Base-by-base conservation (phyloP, 2,329 filamentous ascomycete species). In the Phoma sp. region DNA sequence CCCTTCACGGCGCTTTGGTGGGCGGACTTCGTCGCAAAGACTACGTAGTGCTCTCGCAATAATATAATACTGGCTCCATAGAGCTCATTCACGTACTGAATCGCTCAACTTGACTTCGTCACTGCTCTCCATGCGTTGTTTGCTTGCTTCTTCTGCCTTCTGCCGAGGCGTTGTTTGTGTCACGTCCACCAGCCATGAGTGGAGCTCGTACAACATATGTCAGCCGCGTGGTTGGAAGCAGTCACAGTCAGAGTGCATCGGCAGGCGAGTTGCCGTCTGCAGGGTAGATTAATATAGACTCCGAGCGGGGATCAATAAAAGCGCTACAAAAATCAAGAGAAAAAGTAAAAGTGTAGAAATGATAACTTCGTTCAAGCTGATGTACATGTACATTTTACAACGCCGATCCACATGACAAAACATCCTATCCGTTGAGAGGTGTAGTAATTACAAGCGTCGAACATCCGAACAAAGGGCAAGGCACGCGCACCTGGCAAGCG, bases 321-420 rank as follows among this genome's bases (percentile, higher is more conserved):
- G n/a, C n/a, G n/a, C n/a, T n/a, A n/a, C n/a, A n/a, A n/a, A n/a
- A n/a, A n/a, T n/a, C n/a, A n/a, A n/a, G n/a, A n/a, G n/a, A n/a
- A n/a, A n/a, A n/a, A n/a, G n/a, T n/a, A n/a, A n/a, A n/a, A n/a
- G n/a, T n/a, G n/a, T n/a, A 32, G 33, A 15, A 23, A 6, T 34
- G n/a, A 42, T 28, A 28, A 26, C 12, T 43, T 43, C 20, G 28
- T 53, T 53, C 37, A 42, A 47, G 42, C 26, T 40, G 32, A 23
- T 42, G 50, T 54, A 54, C 50, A 54, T 39, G 51, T 48, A 43
- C 43, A 48, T 48, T 47, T 40, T 54, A 48, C 51, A 54, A 48
- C 51, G 51, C 45, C 45, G 6, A 33, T 30, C 28, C 43, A 45
- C 42, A 42, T 36, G 23, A 36, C 18, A 40, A 36, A 32, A 28